phyloP scores from a whole-genome alignment of 345 rosid species.

The Garcia nutans region DNA sequence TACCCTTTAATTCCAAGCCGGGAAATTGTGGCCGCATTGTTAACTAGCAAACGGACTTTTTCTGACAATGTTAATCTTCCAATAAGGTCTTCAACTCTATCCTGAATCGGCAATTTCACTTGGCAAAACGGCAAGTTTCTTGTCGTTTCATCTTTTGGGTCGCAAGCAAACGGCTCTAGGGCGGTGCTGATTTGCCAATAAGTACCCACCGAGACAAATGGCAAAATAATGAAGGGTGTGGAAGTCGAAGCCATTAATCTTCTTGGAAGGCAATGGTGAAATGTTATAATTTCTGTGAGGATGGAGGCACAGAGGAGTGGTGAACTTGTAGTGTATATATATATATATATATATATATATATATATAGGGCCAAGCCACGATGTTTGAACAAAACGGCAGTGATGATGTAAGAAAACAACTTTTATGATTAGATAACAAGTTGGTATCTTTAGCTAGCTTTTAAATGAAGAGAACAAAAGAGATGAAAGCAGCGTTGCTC shows the following conservation, averaged over 20 bases:
- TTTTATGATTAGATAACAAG: slow-evolving; percentile 19
- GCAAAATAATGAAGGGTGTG: background rate
- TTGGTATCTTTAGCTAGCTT: background rate
- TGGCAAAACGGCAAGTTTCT: slow-evolving; percentile 27
- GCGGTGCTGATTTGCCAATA: slow-evolving; percentile 2
- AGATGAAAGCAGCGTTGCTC: background rate
- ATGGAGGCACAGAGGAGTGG: slow-evolving; percentile 3
- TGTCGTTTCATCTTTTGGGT: slow-evolving; percentile 15
- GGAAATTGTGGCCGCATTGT: slow-evolving; percentile 25
- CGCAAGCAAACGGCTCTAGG: slow-evolving; percentile 21
- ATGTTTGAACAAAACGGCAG: background rate
- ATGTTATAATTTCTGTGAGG: background rate
- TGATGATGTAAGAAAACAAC: slow-evolving; percentile 18
- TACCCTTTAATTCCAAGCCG: slow-evolving; percentile 29
- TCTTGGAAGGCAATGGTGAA: background rate
- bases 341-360: too few species aligned
- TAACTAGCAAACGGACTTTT: slow-evolving; percentile 28
- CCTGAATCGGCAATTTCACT: slow-evolving; percentile 21
- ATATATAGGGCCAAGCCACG: slow-evolving; percentile 19
- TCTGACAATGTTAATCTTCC: slow-evolving; percentile 28
- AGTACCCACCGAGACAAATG: background rate
- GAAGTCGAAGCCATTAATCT: slow-evolving; percentile 2
- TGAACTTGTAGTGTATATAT: slow-evolving; percentile 22
- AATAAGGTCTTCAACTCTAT: slow-evolving; percentile 27
- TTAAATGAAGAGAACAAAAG: background rate